These are phyloP conservation scores for Phialocephala sp. DNA, from an alignment of 2,329 filamentous ascomycete genomes.

Conservation along the genomic window DNA sequence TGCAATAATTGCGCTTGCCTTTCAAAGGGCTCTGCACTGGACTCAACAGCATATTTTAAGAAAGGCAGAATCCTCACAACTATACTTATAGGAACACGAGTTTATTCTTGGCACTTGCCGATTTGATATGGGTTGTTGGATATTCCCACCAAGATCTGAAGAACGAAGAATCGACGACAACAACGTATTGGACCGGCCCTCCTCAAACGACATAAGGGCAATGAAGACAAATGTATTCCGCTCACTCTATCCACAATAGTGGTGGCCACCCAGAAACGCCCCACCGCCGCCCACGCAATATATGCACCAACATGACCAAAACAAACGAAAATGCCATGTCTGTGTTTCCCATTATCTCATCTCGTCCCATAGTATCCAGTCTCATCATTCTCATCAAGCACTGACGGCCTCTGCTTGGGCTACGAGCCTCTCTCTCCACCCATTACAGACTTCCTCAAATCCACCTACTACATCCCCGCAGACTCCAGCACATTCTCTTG, in stretches of 20 bases:
- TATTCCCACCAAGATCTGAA: background rate
- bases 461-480: constrained; percentile 89
- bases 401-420: constrained; percentile 53
- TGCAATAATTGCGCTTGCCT: too few species aligned
- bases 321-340: constrained; percentile 3
- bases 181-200: background rate
- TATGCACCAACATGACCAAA: constrained; percentile 9
- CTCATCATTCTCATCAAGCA: constrained; percentile 15
- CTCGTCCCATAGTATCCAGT: background rate
- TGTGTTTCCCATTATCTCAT: background rate
- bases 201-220: background rate
- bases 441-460: constrained; percentile 88
- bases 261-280: background rate
- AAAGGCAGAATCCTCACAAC: background rate
- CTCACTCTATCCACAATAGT: constrained; percentile 8
- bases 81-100: background rate
- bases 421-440: constrained; percentile 79
- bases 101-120: background rate
- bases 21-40: too few species aligned
- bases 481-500: constrained; percentile 80
- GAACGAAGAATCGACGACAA: background rate
- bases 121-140: background rate
- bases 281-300: background rate
- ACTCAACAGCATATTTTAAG: background rate
- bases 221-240: constrained; percentile 1